These are phyloP conservation scores for Trichosanthes truncata DNA, from an alignment of 306 rosid species.

Conservation along the genomic window DNA sequence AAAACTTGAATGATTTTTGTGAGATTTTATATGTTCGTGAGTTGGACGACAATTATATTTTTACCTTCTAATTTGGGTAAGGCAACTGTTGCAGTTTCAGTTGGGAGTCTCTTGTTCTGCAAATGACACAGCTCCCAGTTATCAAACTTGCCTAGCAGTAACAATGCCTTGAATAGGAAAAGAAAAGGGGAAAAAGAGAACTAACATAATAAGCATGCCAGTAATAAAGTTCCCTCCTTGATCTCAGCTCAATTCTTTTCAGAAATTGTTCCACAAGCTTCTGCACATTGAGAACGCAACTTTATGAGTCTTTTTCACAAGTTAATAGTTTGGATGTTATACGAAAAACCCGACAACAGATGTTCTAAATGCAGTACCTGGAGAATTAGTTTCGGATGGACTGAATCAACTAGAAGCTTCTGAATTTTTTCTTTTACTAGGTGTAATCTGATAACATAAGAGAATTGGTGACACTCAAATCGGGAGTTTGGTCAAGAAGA, in stretches of 20 bases:
- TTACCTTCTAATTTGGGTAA: conserved; percentile 79
- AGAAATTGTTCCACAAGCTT: conserved; percentile 70
- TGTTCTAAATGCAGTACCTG: conserved; percentile 33
- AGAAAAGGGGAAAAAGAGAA: background rate
- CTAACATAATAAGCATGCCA: conserved; percentile 94
- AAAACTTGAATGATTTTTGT: background rate
- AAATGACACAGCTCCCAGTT: conserved; percentile 9
- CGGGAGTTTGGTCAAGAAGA: background rate
- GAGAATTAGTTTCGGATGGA: conserved; percentile 71
- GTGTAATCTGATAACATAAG: conserved; percentile 31
- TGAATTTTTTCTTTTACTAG: conserved; percentile 54
- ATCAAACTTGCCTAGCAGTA: conserved; percentile 4
- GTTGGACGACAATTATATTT: background rate
- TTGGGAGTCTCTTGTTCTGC: conserved; percentile 74
- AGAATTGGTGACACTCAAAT: background rate
- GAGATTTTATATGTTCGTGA: background rate
- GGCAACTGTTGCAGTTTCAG: conserved; percentile 54
- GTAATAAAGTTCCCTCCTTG: conserved; percentile 64
- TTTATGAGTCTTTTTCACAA: background rate
- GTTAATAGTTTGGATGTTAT: background rate
- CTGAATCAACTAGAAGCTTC: conserved; percentile 71
- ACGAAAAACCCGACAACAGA: background rate
- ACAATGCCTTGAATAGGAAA: background rate
- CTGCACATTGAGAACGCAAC: conserved; percentile 37
- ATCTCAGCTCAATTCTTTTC: conserved; percentile 35